Evolutionary conservation across 495 filamentous ascomycete genomes (phyloP), one percentile per base, ranked within the genome.

Genomic region (Terfezia boudieri): DNA sequence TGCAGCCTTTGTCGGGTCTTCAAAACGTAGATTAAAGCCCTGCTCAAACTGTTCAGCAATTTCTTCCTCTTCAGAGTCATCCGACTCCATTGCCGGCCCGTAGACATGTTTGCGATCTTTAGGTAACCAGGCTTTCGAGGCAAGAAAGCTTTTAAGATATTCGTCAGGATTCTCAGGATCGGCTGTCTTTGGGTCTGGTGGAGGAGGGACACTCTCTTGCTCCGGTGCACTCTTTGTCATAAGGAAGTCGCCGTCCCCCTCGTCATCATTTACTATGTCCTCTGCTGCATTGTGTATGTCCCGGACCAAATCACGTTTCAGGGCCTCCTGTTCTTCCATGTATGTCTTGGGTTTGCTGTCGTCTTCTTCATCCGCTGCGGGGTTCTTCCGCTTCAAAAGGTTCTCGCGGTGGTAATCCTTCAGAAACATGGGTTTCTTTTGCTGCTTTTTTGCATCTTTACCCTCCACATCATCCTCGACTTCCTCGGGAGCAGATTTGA

Each of bases 1-100:
- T 59, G 94, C 93, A 57, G 82, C 75, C 58, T 79, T 82, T 60
- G 73, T 74, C 0, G 90, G 86, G 60, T 98, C 83, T 62, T 98
- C 90, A 61, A 98, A 98, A 23, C 90, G 83, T 67, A 94, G 71
- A 67, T 98, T 98, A 70, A 92, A 98, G n/a, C 86, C 88, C 53
- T 81, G 75, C 66, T 98, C 90, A 59, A 86, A 87, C 32, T 76
- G 76, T 26, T 98, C 90, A 37, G 89, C 88, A 26, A 79, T 74
- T 12, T 77, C 72, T 51, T 87, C 82, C 35, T 87, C 82, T 52
- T 89, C 84, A 20, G 83, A 84, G 53, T 95, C 90, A 59, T 98
- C 90, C 0, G 86, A 92, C 56, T 95, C 86, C 53, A 98, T 81
- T 14, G 41, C 41, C 8, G 86, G 82, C 51, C 83, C 70, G 60